phyloP scores from a whole-genome alignment of 2,329 filamentous ascomycete species.

The Fusarium tupiense region DNA sequence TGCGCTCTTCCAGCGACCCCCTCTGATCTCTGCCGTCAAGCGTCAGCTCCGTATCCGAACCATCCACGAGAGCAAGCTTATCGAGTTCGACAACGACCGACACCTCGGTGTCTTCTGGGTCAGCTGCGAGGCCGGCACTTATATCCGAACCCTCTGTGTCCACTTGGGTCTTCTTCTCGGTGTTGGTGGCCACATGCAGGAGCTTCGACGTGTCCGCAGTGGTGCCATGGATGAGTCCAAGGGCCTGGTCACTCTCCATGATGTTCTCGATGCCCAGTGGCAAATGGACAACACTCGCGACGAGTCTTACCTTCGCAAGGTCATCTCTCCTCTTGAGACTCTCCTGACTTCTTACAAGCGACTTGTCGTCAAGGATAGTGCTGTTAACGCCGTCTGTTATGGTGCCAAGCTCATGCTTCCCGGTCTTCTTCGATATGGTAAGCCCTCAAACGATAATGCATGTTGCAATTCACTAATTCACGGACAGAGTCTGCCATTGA shows the following conservation, averaged over 20 bases:
- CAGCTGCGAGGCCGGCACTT: constrained; percentile 96
- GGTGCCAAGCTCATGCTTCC: constrained; percentile 99
- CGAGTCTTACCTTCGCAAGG: constrained; percentile 88
- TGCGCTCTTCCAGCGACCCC: constrained; percentile 90
- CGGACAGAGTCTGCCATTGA: constrained; percentile 83
- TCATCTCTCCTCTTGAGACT: constrained; percentile 93
- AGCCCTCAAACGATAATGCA: constrained; percentile 45
- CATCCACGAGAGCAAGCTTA: constrained; percentile 95
- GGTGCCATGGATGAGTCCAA: constrained; percentile 95
- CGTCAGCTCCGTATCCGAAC: constrained; percentile 97
- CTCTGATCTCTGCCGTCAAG: constrained; percentile 98
- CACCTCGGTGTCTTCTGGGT: constrained; percentile 99
- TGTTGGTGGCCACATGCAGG: constrained; percentile 98
- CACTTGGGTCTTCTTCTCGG: constrained; percentile 81
- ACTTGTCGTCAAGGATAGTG: constrained; percentile 87
- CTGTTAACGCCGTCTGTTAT: constrained; percentile 96
- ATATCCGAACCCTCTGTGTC: constrained; percentile 97
- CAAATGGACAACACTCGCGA: constrained; percentile 94
- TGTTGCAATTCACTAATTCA: constrained; percentile 41
- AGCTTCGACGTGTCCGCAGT: constrained; percentile 90
- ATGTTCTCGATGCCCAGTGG: constrained; percentile 92
- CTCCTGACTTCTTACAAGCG: constrained; percentile 94
- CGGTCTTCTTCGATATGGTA: constrained; percentile 90
- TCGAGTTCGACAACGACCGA: constrained; percentile 98
- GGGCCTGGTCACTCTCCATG: constrained; percentile 89